Evolutionary conservation across 371 early-diverging fungal genomes (phyloP), one percentile per base, ranked within the genome.

Genomic region (Apophysomyces trapeziformis): DNA sequence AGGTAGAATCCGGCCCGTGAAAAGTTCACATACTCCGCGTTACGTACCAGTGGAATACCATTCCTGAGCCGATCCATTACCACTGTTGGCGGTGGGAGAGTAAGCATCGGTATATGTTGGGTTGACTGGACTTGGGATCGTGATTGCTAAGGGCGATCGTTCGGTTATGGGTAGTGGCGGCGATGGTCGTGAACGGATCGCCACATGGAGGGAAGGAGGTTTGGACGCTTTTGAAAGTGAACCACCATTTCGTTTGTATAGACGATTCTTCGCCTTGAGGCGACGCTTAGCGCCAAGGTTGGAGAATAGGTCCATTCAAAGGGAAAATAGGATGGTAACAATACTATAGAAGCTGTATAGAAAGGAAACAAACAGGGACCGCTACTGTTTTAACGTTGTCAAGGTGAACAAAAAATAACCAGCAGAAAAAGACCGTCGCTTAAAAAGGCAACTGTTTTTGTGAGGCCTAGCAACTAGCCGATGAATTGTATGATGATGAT

Each of bases 261-360:
- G 57, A 41, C 43, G 39, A 14, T 11, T 41, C 41, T 47, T 37
- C 43, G 57, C 57, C 44, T 64, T 50, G 43, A 46, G 41, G 41
- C 47, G 37, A 16, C 67, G 67, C 54, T 67, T 61, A 18, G 47
- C 67, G n/a, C 67, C 62, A 61, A 67, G 37, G 44, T 67, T 67
- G 21, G 62, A 61, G 57, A 67, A 56, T 45, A 67, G 21, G 44
- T 61, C 67, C 67, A 67, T 67, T 50, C 54, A 21, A 50, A 11
- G 21, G 11, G 46, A 45, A 18, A 26, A 26, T 26, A 26, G 32
- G 32, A 26, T 26, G 32, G 32, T 26, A 16, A 11, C 13, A 13
- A 45, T 45, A n/a, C 46, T 45, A 18, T 7, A 45, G 16, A 18
- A 9, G 43, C 16, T 45, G 32, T 26, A 41, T 50, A 21, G 9